These are phyloP conservation scores for Globisporangium lucens DNA, from an alignment of 352 stramenopile genomes.

Conservation along the genomic window DNA sequence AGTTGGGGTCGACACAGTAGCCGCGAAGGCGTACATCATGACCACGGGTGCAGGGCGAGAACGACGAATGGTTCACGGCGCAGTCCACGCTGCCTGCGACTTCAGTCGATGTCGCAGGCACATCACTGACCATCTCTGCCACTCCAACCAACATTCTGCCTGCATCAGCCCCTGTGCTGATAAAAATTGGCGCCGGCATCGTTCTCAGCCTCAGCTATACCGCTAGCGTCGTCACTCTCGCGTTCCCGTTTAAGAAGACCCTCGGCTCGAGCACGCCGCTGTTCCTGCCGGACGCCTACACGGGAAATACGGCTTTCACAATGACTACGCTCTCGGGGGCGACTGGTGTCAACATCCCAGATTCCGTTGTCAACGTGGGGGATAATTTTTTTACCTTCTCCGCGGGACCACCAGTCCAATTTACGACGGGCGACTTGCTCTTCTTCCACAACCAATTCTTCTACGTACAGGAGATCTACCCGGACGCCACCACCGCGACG, in stretches of 20 bases:
- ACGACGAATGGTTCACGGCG: constrained; percentile 58
- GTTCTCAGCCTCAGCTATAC: constrained; percentile 2
- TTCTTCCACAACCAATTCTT: constrained; percentile 73
- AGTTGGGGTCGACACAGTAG: constrained; percentile 18
- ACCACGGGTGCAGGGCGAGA: constrained; percentile 35
- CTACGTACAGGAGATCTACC: constrained; percentile 22
- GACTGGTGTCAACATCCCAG: background rate
- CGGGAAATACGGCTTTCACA: constrained; percentile 7
- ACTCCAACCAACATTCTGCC: no score
- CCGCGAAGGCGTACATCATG: constrained; percentile 21
- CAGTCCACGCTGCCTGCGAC: constrained; percentile 16
- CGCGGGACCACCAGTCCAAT: background rate
- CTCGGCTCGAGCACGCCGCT: background rate
- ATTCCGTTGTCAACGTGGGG: constrained; percentile 10
- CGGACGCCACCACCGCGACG: background rate
- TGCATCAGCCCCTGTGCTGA: constrained; percentile 2
- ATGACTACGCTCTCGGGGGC: constrained; percentile 6
- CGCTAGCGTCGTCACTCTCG: constrained; percentile 18
- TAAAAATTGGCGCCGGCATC: constrained; percentile 30
- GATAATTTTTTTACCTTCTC: constrained; percentile 18
- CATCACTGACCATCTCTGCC: no score
- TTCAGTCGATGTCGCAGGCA: background rate
- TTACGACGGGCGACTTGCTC: constrained; percentile 26
- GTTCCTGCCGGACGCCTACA: constrained; percentile 15
- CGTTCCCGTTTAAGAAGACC: constrained; percentile 28